Conservation (phyloP, 2,329 filamentous ascomycete genomes). For the Myriangium duriaei region DNA sequence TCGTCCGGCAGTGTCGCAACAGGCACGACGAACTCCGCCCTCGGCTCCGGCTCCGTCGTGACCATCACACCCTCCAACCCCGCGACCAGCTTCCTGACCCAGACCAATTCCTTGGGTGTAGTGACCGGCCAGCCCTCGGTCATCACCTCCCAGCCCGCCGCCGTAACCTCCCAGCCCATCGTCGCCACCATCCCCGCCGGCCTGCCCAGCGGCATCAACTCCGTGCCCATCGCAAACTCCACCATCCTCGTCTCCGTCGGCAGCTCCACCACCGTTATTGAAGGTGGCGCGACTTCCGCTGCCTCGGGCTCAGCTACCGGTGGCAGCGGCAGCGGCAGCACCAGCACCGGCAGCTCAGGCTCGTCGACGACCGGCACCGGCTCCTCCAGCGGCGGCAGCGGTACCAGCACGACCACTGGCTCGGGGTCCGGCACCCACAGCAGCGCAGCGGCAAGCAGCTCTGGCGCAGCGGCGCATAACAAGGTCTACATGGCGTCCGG, state of each 20-base stretch:
- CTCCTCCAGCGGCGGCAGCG: conserved; percentile 10
- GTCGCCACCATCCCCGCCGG: conserved; percentile 32
- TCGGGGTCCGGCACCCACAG: conserved; percentile 5
- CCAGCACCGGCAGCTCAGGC: no score
- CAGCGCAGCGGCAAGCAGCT: conserved; percentile 11
- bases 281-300: conserved; percentile 17
- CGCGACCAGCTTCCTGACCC: conserved; percentile 31
- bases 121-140: conserved; percentile 35
- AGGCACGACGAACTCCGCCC: conserved; percentile 13
- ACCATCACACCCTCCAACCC: conserved; percentile 29
- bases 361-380: no score
- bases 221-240: conserved; percentile 20
- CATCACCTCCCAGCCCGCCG: conserved; percentile 27
- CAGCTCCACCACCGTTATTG: conserved; percentile 20
- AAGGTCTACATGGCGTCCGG: conserved; percentile 22
- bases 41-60: conserved; percentile 15
- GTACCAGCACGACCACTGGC: conserved; percentile 8
- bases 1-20: conserved; percentile 11
- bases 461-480: conserved; percentile 16
- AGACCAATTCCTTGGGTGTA: conserved; percentile 38
- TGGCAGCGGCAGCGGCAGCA: conserved; percentile 5
- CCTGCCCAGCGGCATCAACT: conserved; percentile 23
- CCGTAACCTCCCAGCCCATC: conserved; percentile 25
- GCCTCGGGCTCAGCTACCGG: conserved; percentile 11
- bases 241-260: conserved; percentile 23